Conservation (phyloP, 768 basidiomycete species). For the Tylopilus sp. region DNA sequence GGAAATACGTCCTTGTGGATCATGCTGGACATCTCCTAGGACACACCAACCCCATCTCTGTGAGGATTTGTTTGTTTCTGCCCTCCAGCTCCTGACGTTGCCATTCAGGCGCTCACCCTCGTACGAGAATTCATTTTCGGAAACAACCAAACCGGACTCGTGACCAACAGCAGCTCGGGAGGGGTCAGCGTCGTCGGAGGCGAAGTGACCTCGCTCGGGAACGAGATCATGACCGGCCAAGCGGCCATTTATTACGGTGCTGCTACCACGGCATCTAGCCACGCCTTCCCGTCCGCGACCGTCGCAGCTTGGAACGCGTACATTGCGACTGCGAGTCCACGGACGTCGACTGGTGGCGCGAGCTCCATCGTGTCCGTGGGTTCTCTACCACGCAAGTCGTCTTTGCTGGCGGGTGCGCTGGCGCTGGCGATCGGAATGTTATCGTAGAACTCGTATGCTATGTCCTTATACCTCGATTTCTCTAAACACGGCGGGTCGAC, state of each 20-base stretch:
- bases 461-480: background rate
- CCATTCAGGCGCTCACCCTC: slow-evolving; percentile 52
- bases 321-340: slow-evolving; percentile 37
- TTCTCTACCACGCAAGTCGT: background rate
- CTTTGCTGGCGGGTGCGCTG: background rate
- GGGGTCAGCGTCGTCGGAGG: slow-evolving; percentile 45
- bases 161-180: slow-evolving; percentile 33
- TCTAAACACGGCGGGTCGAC: no score
- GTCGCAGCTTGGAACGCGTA: slow-evolving; percentile 55
- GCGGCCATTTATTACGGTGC: slow-evolving; percentile 56
- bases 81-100: background rate
- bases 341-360: background rate
- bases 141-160: slow-evolving; percentile 54
- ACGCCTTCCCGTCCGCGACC: slow-evolving; percentile 52
- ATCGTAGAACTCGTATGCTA: no score
- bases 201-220: slow-evolving; percentile 43
- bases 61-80: slow-evolving; percentile 32
- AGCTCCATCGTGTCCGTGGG: no score
- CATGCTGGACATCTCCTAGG: slow-evolving; percentile 39
- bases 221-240: slow-evolving; percentile 49
- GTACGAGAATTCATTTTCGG: slow-evolving; percentile 68
- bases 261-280: slow-evolving; percentile 46
- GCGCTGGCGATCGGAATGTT: background rate
- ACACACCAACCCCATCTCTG: slow-evolving; percentile 35
- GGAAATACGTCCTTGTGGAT: slow-evolving; percentile 40